Evolutionary conservation across 352 stramenopile species (phyloP).

Genomic region (Globisporangium polare): DNA sequence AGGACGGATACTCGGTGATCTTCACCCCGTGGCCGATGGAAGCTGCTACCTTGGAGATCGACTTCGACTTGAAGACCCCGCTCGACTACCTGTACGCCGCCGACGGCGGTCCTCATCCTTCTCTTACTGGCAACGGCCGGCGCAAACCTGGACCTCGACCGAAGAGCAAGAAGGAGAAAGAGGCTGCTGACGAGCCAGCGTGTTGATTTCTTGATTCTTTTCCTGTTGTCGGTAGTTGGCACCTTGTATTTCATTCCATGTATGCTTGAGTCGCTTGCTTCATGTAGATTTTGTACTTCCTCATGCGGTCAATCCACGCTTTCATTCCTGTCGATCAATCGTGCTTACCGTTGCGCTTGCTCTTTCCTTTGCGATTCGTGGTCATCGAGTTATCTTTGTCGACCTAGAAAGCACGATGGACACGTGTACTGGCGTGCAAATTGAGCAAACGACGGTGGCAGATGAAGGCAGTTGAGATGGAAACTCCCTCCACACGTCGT

Average conservation of each 20-base stretch:
- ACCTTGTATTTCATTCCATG: conserved; percentile 1
- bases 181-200: background rate
- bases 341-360: background rate
- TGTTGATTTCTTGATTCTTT: background rate
- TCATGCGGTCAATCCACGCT: background rate
- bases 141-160: conserved; percentile 53
- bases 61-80: conserved; percentile 53
- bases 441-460: conserved; percentile 55
- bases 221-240: background rate
- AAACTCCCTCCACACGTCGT: conserved; percentile 39
- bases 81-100: conserved; percentile 61
- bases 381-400: conserved; percentile 16
- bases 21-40: conserved; percentile 70
- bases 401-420: conserved; percentile 57
- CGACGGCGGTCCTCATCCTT: conserved; percentile 20
- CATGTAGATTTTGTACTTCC: background rate
- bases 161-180: conserved; percentile 33
- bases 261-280: background rate
- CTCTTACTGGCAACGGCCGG: conserved; percentile 2
- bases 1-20: conserved; percentile 46
- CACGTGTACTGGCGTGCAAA: conserved; percentile 59
- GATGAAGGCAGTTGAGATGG: conserved; percentile 50
- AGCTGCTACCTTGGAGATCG: conserved; percentile 32
- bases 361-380: background rate
- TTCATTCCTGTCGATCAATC: background rate